Conservation (phyloP, 2,329 filamentous ascomycete species). For the Ophiostoma ips region DNA sequence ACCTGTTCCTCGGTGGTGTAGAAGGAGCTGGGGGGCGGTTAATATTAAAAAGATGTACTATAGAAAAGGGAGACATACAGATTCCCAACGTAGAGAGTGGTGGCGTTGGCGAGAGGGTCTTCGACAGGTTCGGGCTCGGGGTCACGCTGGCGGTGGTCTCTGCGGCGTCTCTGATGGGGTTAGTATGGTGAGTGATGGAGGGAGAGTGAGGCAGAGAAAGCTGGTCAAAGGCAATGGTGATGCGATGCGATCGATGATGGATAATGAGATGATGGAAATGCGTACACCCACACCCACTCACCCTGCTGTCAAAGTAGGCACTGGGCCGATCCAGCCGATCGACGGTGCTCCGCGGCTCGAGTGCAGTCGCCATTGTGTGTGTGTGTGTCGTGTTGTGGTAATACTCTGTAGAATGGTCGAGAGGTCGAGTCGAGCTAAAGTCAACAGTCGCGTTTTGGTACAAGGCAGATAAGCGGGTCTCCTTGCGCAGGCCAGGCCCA, state of each 20-base stretch:
- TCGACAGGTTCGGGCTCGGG: slow-evolving; percentile 50
- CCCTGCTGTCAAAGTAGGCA: slow-evolving; percentile 79
- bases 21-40: slow-evolving; percentile 51
- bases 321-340: slow-evolving; percentile 89
- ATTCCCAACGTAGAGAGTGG: slow-evolving; percentile 95
- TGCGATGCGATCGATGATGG: neutral
- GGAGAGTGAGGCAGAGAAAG: slow-evolving; percentile 5
- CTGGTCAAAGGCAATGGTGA: neutral
- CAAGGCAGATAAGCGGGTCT: neutral
- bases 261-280: no score
- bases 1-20: slow-evolving; percentile 99
- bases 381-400: no score
- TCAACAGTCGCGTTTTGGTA: no score
- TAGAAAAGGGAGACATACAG: slow-evolving; percentile 42
- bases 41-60: neutral
- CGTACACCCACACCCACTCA: slow-evolving; percentile 34
- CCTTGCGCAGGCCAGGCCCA: neutral
- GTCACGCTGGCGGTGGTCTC: slow-evolving; percentile 40
- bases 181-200: slow-evolving; percentile 7
- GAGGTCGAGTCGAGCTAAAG: no score
- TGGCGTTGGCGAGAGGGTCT: slow-evolving; percentile 73
- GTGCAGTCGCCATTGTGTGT: slow-evolving; percentile 7
- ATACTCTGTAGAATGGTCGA: no score
- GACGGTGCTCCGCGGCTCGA: slow-evolving; percentile 50
- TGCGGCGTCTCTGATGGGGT: slow-evolving; percentile 43